These are phyloP conservation scores for Guyanaporus albipodus DNA, from an alignment of 768 basidiomycete species.

Conservation along the genomic window DNA sequence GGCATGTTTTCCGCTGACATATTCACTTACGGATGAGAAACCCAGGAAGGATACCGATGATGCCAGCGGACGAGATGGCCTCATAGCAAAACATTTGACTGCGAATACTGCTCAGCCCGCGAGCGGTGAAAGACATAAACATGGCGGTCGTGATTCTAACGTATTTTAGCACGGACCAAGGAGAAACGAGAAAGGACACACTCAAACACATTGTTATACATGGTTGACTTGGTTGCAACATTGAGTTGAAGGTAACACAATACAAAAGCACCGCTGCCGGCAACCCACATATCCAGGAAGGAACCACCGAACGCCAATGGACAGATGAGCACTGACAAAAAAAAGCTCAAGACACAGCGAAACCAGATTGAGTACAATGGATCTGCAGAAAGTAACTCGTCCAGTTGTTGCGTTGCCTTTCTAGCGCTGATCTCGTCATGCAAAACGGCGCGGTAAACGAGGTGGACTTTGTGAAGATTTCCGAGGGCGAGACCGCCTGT, in stretches of 20 bases:
- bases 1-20: not conserved
- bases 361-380: slow-evolving; percentile 60
- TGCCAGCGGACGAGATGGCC: slow-evolving; percentile 82
- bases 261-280: slow-evolving; percentile 63
- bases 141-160: slow-evolving; percentile 77
- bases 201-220: slow-evolving; percentile 94
- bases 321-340: slow-evolving; percentile 72
- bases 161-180: slow-evolving; percentile 8
- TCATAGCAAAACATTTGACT: slow-evolving; percentile 85
- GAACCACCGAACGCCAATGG: slow-evolving; percentile 83
- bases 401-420: slow-evolving; percentile 61
- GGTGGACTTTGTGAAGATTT: slow-evolving; percentile 77
- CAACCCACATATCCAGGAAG: slow-evolving; percentile 81
- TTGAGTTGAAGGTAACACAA: slow-evolving; percentile 68
- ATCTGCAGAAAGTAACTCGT: slow-evolving; percentile 56
- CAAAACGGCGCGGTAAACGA: slow-evolving; percentile 81
- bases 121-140: slow-evolving; percentile 73
- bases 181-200: slow-evolving; percentile 28
- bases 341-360: slow-evolving; percentile 66
- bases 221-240: slow-evolving; percentile 68
- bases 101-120: slow-evolving; percentile 77
- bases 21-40: slow-evolving; percentile 66
- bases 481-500: slow-evolving; percentile 77
- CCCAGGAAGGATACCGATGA: slow-evolving; percentile 88
- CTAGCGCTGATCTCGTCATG: slow-evolving; percentile 90